Conservation (phyloP, 257 asterid species). For the Solanum commersonii region DNA sequence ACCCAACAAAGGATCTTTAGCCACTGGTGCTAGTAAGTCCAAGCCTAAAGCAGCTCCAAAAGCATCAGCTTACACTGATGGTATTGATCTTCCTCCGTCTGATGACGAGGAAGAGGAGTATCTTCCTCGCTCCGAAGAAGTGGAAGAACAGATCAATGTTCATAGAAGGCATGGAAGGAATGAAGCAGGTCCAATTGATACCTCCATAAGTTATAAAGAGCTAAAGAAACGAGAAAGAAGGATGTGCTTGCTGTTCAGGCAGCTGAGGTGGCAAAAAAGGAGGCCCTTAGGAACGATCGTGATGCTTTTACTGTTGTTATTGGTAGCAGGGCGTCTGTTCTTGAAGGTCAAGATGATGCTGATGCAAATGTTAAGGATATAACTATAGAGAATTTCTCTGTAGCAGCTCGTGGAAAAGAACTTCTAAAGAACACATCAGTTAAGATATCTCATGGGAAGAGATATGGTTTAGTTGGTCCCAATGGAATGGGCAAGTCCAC, state of each 20-base stretch:
- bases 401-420: constrained; percentile 61
- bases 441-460: constrained; percentile 64
- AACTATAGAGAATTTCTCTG: constrained; percentile 50
- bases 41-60: constrained; percentile 42
- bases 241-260: constrained; percentile 41
- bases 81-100: constrained; percentile 48
- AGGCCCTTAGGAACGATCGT: constrained; percentile 57
- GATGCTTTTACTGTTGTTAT: constrained; percentile 71
- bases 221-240: constrained; percentile 50
- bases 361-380: constrained; percentile 68
- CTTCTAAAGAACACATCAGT: constrained; percentile 49
- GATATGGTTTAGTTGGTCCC: constrained; percentile 67
- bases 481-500: constrained; percentile 75
- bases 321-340: constrained; percentile 51
- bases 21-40: constrained; percentile 24
- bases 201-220: constrained; percentile 30
- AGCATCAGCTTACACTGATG: constrained; percentile 34
- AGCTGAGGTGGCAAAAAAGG: constrained; percentile 41
- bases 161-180: constrained; percentile 16
- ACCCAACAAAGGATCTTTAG: constrained; percentile 36
- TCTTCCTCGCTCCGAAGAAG: constrained; percentile 16
- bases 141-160: constrained; percentile 13
- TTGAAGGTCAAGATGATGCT: constrained; percentile 54
- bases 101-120: constrained; percentile 48
- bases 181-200: constrained; percentile 26